phyloP scores from a whole-genome alignment of 192 early-diverging fungal genomes.

The Entomortierella beljakovae region DNA sequence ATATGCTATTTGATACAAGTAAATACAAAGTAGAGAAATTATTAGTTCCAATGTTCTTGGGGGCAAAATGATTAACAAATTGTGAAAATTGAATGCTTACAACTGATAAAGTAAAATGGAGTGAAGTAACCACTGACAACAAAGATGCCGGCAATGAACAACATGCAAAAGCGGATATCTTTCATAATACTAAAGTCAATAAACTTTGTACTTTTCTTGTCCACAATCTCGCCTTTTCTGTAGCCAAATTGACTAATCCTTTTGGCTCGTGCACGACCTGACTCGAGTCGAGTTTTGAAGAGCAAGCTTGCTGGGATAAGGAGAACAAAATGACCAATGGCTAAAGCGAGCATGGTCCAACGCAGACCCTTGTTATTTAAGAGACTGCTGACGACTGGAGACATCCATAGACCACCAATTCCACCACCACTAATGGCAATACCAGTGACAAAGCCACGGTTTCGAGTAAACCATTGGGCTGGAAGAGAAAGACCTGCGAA shows the following conservation, averaged over 20 bases:
- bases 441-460: conserved; percentile 71
- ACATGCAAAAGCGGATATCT: conserved; percentile 20
- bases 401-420: conserved; percentile 69
- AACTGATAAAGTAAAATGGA: conserved; percentile 39
- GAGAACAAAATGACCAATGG: conserved; percentile 60
- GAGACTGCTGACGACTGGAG: conserved; percentile 59
- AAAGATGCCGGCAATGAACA: conserved; percentile 51
- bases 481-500: conserved; percentile 69
- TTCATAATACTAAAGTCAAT: conserved; percentile 46
- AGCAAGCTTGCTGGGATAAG: conserved; percentile 25
- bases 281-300: conserved; percentile 28
- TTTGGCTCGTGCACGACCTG: conserved; percentile 29
- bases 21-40: neutral
- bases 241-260: conserved; percentile 29
- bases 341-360: conserved; percentile 62
- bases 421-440: conserved; percentile 47
- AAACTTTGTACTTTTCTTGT: conserved; percentile 40
- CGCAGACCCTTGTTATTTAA: conserved; percentile 50
- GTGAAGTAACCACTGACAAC: conserved; percentile 39
- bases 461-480: conserved; percentile 70
- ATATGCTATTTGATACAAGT: conserved; percentile 38
- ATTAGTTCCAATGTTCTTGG: neutral
- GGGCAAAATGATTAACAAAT: no score
- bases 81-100: conserved; percentile 38
- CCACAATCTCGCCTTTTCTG: conserved; percentile 35